These are phyloP conservation scores for Dalbergia cochinchinensis DNA, from an alignment of 306 rosid genomes.

Conservation along the genomic window DNA sequence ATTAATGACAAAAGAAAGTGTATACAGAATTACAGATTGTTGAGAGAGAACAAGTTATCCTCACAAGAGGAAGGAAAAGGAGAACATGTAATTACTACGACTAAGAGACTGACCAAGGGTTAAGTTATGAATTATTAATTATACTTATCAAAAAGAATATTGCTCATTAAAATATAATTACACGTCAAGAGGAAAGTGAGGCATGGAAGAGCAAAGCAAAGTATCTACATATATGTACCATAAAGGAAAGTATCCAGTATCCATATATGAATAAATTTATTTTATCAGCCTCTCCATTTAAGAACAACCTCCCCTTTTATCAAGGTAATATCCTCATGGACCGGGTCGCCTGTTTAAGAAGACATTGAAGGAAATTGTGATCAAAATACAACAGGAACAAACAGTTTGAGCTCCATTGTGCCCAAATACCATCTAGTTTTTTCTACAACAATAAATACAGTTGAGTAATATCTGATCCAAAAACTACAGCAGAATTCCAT, in stretches of 20 bases:
- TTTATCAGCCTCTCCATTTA: slow-evolving; percentile 4
- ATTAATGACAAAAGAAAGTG: too few species aligned
- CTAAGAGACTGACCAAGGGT: too few species aligned
- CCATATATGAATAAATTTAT: background rate
- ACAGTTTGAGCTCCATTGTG: slow-evolving; percentile 26
- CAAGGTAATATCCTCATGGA: background rate
- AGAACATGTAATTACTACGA: too few species aligned
- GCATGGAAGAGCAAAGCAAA: background rate
- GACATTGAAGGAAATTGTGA: slow-evolving; percentile 4
- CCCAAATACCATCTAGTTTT: slow-evolving; percentile 26
- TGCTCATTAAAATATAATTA: background rate
- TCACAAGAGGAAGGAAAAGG: too few species aligned
- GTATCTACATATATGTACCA: background rate
- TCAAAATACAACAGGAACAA: background rate
- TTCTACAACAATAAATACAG: background rate
- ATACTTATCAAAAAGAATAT: background rate
- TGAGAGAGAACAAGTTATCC: too few species aligned
- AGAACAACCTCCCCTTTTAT: slow-evolving; percentile 3
- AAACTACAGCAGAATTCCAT: slow-evolving; percentile 4
- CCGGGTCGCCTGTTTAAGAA: background rate
- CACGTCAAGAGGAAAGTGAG: background rate
- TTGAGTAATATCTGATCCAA: slow-evolving; percentile 25
- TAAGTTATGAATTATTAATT: too few species aligned
- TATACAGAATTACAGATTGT: too few species aligned
- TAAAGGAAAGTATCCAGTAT: too few species aligned